Percentiles rank a stretch among this genome's conserved stretches.
Evolutionary conservation across 1,284 basidiomycete species (phyloP).

Genomic region (Polyporus tsugae): DNA sequence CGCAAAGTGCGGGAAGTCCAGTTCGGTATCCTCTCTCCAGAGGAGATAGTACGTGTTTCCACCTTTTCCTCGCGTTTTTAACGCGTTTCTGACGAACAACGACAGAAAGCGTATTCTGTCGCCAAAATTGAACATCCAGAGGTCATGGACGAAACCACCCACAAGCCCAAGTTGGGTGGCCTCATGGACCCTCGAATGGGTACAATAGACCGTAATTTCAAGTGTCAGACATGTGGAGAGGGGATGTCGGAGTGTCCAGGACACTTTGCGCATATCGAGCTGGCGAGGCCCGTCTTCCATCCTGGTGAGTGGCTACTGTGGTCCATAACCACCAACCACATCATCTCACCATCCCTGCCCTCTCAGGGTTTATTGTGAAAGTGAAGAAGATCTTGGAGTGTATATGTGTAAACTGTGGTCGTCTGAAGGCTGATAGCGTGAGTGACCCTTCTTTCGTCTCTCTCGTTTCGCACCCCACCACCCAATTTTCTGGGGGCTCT

Average conservation of each 20-base stretch:
- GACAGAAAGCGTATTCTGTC: constrained; percentile 95
- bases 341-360: neutral
- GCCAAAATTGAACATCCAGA: constrained; percentile 99
- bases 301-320: constrained; percentile 70
- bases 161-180: constrained; percentile 90
- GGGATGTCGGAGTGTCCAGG: constrained; percentile 99
- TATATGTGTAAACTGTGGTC: constrained; percentile 98
- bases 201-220: constrained; percentile 99
- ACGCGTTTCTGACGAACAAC: constrained; percentile 33
- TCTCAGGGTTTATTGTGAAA: constrained; percentile 94
- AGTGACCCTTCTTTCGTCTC: constrained; percentile 78
- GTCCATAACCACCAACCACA: neutral
- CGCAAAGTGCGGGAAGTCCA: constrained; percentile 97
- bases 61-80: constrained; percentile 24
- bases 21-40: constrained; percentile 99
- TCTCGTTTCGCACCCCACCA: constrained; percentile 91
- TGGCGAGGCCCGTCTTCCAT: constrained; percentile 96
- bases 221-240: constrained; percentile 99
- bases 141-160: constrained; percentile 94
- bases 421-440: constrained; percentile 96
- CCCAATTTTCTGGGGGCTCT: constrained; percentile 95
- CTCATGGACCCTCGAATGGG: constrained; percentile 99
- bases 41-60: constrained; percentile 88
- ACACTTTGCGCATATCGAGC: constrained; percentile 98
- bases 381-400: constrained; percentile 99